Evolutionary conservation across 225 moss, liverwort and hornwort species (phyloP).

Genomic region (Pseudisothecium myosuroides): DNA sequence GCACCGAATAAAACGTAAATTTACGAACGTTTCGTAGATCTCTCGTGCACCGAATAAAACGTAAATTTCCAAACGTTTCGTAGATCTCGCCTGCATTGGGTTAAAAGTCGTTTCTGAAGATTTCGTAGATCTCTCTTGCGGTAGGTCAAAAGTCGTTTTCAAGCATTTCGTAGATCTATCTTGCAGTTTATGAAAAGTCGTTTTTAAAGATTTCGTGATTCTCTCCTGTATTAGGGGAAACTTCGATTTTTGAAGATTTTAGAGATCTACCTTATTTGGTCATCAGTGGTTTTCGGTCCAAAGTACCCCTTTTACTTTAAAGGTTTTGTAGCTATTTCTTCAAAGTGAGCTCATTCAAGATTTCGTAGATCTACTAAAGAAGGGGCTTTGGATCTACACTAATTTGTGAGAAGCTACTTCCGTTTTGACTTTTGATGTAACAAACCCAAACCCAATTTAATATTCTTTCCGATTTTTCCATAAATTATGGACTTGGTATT

Average conservation of each 20-base stretch:
- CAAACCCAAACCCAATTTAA: too few species aligned
- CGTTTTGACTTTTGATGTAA: too few species aligned
- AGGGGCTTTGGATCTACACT: neutral
- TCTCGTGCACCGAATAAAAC: neutral
- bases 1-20: too few species aligned
- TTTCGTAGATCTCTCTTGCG: neutral
- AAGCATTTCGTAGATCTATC: neutral
- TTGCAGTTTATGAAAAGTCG: neutral
- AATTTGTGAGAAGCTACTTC: neutral
- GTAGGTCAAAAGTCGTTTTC: neutral
- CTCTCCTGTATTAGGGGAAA: neutral
- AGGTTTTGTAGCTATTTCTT: neutral
- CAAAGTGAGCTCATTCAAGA: neutral
- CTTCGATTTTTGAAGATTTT: neutral
- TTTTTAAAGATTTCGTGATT: neutral
- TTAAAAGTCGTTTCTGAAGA: accelerated
- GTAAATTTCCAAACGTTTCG: too few species aligned
- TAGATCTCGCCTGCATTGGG: neutral
- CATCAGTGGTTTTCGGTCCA: neutral
- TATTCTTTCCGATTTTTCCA: too few species aligned
- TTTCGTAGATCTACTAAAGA: neutral
- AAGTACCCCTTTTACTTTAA: neutral
- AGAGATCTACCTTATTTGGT: accelerated
- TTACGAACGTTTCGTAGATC: neutral
- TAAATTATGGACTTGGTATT: neutral